Conservation (phyloP, 208 protist genomes). For the Lotmaria passim region DNA sequence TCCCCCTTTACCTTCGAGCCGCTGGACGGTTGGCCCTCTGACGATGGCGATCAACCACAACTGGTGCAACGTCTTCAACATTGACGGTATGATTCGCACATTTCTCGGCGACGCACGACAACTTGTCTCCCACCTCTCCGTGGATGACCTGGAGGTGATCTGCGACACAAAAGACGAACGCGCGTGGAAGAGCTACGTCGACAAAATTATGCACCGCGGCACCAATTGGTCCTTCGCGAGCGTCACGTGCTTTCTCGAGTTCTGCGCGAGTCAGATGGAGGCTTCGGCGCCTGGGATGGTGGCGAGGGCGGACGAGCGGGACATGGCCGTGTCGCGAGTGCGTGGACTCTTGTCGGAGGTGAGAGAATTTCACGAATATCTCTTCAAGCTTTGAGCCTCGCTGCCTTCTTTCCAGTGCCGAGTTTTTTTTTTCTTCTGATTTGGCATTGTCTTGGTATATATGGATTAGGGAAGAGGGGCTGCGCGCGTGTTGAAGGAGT, state of each 20-base stretch:
- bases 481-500: no score
- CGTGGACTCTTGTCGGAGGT: constrained; percentile 3
- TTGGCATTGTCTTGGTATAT: neutral
- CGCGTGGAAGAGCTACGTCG: constrained; percentile 51
- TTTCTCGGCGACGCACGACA: constrained; percentile 56
- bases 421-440: neutral
- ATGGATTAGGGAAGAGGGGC: neutral
- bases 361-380: neutral
- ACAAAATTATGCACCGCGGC: constrained; percentile 57
- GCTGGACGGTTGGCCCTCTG: constrained; percentile 35
- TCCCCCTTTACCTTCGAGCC: no score
- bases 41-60: constrained; percentile 89
- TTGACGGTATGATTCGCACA: constrained; percentile 54
- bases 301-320: constrained; percentile 7
- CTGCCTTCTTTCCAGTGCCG: neutral
- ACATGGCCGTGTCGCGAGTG: neutral
- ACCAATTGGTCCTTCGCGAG: constrained; percentile 73
- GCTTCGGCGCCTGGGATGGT: neutral
- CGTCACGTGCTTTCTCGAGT: constrained; percentile 53
- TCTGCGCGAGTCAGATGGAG: constrained; percentile 16
- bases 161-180: constrained; percentile 43
- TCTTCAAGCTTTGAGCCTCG: neutral
- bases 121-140: constrained; percentile 39
- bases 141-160: constrained; percentile 46
- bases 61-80: constrained; percentile 82